phyloP scores from a whole-genome alignment of 2,329 filamentous ascomycete species.

The Aspergillus udagawae region DNA sequence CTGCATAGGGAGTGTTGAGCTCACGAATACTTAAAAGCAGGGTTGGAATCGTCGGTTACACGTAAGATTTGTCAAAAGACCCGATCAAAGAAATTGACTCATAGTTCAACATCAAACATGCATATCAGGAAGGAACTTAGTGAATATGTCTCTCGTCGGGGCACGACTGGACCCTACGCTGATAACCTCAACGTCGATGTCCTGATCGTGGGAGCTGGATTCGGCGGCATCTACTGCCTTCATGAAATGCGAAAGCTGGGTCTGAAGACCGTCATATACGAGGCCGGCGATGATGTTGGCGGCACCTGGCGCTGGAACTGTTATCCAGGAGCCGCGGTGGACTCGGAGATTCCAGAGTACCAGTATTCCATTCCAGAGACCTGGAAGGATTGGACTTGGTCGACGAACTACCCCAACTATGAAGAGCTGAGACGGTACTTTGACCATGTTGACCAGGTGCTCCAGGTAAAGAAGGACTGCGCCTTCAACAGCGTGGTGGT shows the following conservation, averaged over 20 bases:
- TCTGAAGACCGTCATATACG: constrained; percentile 48
- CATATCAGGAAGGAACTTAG: constrained; percentile 17
- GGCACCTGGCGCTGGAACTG: constrained; percentile 57
- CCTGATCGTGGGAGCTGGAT: constrained; percentile 20
- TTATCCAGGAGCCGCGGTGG: constrained; percentile 54
- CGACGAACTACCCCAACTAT: constrained; percentile 24
- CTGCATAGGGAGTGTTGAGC: not conserved
- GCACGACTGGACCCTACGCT: constrained; percentile 25
- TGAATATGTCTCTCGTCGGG: constrained; percentile 20
- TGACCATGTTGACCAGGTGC: constrained; percentile 42
- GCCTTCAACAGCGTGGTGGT: constrained; percentile 44
- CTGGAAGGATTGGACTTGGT: constrained; percentile 46
- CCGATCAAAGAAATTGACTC: not conserved
- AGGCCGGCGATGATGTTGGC: constrained; percentile 50
- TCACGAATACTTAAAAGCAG: not conserved
- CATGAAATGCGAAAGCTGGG: constrained; percentile 51
- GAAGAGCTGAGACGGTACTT: constrained; percentile 47
- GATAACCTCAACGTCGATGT: constrained; percentile 20
- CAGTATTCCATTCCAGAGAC: constrained; percentile 50
- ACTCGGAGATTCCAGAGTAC: constrained; percentile 53
- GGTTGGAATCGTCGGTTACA: not conserved
- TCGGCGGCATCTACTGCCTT: constrained; percentile 47
- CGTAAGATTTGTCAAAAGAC: not conserved
- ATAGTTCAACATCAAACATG: constrained; percentile 24
- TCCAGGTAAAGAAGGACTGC: constrained; percentile 43